Evolutionary conservation across 768 basidiomycete genomes (phyloP).

Genomic region (Mycena vitilis): DNA sequence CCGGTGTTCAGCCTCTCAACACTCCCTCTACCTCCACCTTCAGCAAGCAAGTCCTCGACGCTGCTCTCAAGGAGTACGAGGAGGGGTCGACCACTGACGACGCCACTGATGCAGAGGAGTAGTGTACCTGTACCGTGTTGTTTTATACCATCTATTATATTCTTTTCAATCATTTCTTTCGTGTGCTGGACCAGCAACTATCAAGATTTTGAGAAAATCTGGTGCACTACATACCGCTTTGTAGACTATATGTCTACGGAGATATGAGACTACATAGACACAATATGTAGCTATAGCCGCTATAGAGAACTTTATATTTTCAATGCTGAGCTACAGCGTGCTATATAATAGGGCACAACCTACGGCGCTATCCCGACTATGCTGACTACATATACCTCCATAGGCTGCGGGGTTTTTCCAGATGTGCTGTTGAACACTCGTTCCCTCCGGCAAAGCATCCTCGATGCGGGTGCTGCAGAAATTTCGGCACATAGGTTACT

Average conservation of each 20-base stretch:
- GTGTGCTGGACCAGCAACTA: background rate
- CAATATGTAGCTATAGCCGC: background rate
- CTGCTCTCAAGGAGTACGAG: slow-evolving; percentile 5
- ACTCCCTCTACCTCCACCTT: background rate
- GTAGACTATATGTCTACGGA: background rate
- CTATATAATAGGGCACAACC: background rate
- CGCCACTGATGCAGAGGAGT: background rate
- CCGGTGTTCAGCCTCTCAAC: slow-evolving; percentile 5
- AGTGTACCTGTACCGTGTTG: background rate
- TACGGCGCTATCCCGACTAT: background rate
- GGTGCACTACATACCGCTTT: background rate
- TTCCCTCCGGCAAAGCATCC: too few relatives aligned
- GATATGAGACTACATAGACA: background rate
- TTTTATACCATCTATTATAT: background rate
- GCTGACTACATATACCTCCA: background rate
- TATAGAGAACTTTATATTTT: background rate
- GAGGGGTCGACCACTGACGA: background rate
- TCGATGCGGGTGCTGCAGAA: too few relatives aligned
- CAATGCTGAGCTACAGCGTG: background rate
- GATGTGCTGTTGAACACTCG: too few relatives aligned
- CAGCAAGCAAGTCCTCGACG: slow-evolving; percentile 7
- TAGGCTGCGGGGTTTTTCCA: slow-evolving; percentile 1
- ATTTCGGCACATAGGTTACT: too few relatives aligned
- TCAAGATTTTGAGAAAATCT: background rate
- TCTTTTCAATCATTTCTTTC: background rate